Evolutionary conservation across 2,329 filamentous ascomycete species (phyloP), one percentile per base, ranked within the genome.

Genomic region (Parascedosporium putredinis): DNA sequence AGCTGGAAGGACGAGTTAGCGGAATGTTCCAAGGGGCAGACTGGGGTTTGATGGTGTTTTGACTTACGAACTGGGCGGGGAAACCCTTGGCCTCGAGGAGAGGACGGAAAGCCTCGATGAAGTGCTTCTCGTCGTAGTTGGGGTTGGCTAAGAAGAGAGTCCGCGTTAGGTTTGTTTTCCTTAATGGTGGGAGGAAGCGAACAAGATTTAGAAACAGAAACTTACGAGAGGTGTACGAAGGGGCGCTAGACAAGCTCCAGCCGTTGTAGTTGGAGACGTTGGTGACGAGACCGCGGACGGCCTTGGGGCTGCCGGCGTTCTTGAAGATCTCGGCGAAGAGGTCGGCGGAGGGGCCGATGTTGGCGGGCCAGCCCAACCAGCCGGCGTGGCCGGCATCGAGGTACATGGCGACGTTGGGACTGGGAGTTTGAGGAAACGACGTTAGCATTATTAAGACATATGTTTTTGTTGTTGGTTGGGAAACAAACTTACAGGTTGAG

Each of bases 91-190:
- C 59, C 2, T 70, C 67, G 27, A 87, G 76, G 22, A 83, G 75
- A 5, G 77, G 73, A 5, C 79, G 79, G 58, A 93, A 81, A 49
- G 83, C 84, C 46, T 71, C 60, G 29, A 76, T 67, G 64, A 81
- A 89, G 61, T 73, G 74, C 51, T 60, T 72, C 58, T 71, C 69
- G 55, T 80, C 77, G 56, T 74, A 77, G 57, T 71, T 67, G 51
- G 62, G 57, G 62, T 76, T 72, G 58, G 67, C 38, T 42, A 5
- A 20, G 12, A 63, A 54, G n/a, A n/a, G n/a, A n/a, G n/a, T 51
- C 60, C 10, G 10, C 60, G 53, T 63, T 50, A 27, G 57, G 50
- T 57, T 60, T 60, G 23, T 59, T 59, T 14, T 47, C 53, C 3
- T 25, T 47, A 22, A 53, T 49, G 45, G 61, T 52, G 55, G 33